Evolutionary conservation across 1,284 basidiomycete species (phyloP), one percentile per base, ranked within the genome.

Genomic region (Anthracocystis walkeri): DNA sequence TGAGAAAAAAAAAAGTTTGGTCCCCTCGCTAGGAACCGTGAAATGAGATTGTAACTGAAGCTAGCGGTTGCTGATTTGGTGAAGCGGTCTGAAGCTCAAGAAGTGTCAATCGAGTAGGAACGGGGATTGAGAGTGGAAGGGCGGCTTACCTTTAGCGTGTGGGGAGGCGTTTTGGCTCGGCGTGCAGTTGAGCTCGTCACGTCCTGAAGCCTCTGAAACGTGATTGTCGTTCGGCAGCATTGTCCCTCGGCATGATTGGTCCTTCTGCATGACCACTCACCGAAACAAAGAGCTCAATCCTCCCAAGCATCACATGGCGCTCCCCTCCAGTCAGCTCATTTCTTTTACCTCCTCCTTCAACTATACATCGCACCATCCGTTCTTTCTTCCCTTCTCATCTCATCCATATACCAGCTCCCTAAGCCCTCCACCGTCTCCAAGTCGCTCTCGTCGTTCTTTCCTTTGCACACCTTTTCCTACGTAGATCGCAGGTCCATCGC

Each of bases 401-500:
- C 31, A 16, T 31, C 48, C 29, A 49, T 49, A 31, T 49, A 49
- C 48, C 27, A 49, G 27, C 48, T 49, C 29, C 29, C 10, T 31
- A 31, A n/a, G 8, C 48, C 48, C 48, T 49, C 29, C 48, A 48
- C 46, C 46, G 31, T 29, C 46, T 48, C 46, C 46, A 48, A 27
- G 48, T 20, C 48, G 48, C 29, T 20, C 21, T 27, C 27, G n/a
- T 31, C 29, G 27, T 31, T 49, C 29, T 21, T 49, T 49, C 7
- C n/a, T 46, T 33, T 49, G 48, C 29, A 29, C 48, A 49, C 4
- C 29, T 4, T 20, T n/a, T 49, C 48, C 48, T 49, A 49, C 48
- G 48, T 49, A 31, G 48, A 49, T 46, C 56, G 56, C 55, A 56
- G 41, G 38, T 23, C 31, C 42, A 44, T 44, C 27, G 23, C 42